These are phyloP conservation scores for Aspergillus aculeatinus DNA, from an alignment of 2,329 filamentous ascomycete genomes.

Conservation along the genomic window DNA sequence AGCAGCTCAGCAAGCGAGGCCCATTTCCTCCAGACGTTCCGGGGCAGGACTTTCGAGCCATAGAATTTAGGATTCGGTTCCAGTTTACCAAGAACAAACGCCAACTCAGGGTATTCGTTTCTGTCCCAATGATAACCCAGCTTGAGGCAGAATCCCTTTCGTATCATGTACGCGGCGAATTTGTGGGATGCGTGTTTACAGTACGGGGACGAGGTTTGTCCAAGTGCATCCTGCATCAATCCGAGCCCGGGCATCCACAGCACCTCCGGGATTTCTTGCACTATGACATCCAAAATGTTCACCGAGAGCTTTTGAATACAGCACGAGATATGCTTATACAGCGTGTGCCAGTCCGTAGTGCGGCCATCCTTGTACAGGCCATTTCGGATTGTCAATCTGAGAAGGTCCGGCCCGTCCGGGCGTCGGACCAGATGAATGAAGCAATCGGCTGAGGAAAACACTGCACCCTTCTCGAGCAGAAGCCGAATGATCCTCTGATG, in stretches of 20 bases:
- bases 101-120: not conserved
- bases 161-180: not conserved
- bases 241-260: too few relatives aligned
- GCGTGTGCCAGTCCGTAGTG: not conserved
- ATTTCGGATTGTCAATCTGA: not conserved
- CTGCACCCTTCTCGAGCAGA: not conserved
- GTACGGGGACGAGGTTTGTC: too few relatives aligned
- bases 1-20: not conserved
- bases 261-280: too few relatives aligned
- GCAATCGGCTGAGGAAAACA: not conserved
- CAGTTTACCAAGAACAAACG: not conserved
- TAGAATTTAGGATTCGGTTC: not conserved
- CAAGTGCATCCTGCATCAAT: too few relatives aligned
- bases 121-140: not conserved
- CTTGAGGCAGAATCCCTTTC: not conserved
- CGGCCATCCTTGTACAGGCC: not conserved
- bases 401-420: not conserved
- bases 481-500: not conserved
- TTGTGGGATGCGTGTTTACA: too few relatives aligned
- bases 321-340: not conserved
- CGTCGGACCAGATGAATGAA: not conserved
- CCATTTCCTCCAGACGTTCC: not conserved
- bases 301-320: too few relatives aligned
- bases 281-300: too few relatives aligned
- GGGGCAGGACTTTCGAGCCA: not conserved